Evolutionary conservation across 192 early-diverging fungal genomes (phyloP), one percentile per base, ranked within the genome.

Genomic region (Podila clonocystis): DNA sequence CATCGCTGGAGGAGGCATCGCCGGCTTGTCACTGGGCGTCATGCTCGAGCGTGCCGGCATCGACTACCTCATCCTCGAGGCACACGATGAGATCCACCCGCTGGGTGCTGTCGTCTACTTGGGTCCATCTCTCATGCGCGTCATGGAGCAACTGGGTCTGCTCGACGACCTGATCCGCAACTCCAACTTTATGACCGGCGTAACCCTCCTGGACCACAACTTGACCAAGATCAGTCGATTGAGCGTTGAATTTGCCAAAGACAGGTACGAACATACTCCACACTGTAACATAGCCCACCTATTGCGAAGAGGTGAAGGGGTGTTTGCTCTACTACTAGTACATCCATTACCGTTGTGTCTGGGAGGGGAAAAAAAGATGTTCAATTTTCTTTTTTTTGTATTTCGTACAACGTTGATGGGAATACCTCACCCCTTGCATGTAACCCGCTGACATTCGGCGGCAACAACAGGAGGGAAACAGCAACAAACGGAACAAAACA

Each of bases 1-100:
- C 48, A 80, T 80, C 29, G 77, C 62, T 45, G 77, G 77, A 2
- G 77, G 77, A 11, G 77, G 77, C 13, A 80, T 80, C 24, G 70
- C 62, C 9, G 77, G 77, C 29, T 62, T 80, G 17, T 29, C 77
- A 0, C 41, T 80, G 5, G 77, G 77, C 6, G 77, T 80, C 1
- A 80, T 80, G 77, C 65, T 80, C 24, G 77, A 80, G 49, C 71
- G 77, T 12, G 77, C 77, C 19, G 77, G 77, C 11, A 73, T 80
- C 41, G 77, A 80, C 31, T 80, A 69, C 28, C 11, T 73, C 20
- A 73, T 80, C 62, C 77, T 80, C 12, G 77, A 80, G 58, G 71
- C 77, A 26, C 34, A 36, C 1, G 62, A 48, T 5, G 70, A 80
- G 4, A 30, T 73, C 11, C 70, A 30, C 4, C 67, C 77, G 0